Base-by-base conservation (phyloP, 441 rosid species). In the Gossypium davidsonii region DNA sequence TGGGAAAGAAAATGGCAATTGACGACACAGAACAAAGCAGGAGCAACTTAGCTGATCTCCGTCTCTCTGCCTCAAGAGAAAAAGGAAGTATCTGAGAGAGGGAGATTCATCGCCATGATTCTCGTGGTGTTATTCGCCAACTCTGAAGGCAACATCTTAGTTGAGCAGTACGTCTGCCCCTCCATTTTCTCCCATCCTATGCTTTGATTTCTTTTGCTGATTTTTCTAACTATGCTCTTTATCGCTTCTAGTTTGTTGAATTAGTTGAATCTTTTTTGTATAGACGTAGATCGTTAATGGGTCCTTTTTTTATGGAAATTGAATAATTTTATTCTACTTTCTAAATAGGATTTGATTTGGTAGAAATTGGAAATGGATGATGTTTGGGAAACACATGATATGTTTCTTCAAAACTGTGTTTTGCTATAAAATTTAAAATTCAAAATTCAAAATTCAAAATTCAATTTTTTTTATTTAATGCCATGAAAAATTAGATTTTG, bases 101-200 rank as follows among this genome's bases (percentile, higher is more conserved):
- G 26, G 14, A 44, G 48, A 12, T 8, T 14, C 6, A 56, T 21
- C 42, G 34, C 68, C 51, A 93, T 91, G 97, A 89, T 93, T 63
- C 94, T 93, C 3, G 97, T 97, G 0, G 85, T 89, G 34, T 82
- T 91, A 73, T 91, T 93, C 73, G 91, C 97, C 0, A 93, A 93
- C 56, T 87, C 87, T 28, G 97, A 85, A 53, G 97, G 97, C 60
- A 93, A 91, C 85, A 92, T 93, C 67, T 77, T 93, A 25, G 87
- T 93, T 77, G 98, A 93, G 81, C 79, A 96, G 97, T 88, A 75
- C 52, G 65, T 14, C 18, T 49, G 20, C 55, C 26, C 26, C 4
- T 7, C 44, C 1, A 5, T 61, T 31, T 31, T n/a, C 28, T 26
- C 4, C 28, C 28, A 3, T 26, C 28, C 28, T 66, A 14, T 66